These are phyloP conservation scores for Naumovozyma dairenensis DNA, from an alignment of 805 yeast genomes.

Conservation along the genomic window DNA sequence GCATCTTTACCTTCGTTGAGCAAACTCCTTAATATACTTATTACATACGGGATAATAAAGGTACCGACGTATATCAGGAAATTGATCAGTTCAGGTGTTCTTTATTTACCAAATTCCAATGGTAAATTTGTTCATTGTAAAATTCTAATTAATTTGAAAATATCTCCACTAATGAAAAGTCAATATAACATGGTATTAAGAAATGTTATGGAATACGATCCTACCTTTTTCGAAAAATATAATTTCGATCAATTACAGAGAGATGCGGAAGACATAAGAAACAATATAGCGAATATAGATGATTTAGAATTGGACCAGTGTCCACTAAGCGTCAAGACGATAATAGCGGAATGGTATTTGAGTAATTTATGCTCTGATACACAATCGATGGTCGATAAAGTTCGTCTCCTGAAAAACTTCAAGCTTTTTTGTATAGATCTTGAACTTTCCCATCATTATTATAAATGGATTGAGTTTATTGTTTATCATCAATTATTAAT, in stretches of 20 bases:
- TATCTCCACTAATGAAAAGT: slow-evolving; percentile 36
- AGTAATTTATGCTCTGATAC: slow-evolving; percentile 32
- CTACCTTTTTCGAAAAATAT: slow-evolving; percentile 25
- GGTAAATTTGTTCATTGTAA: slow-evolving; percentile 46
- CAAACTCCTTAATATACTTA: slow-evolving; percentile 35
- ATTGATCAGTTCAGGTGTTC: slow-evolving; percentile 76
- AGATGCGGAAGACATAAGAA: slow-evolving; percentile 27
- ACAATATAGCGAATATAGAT: slow-evolving; percentile 13
- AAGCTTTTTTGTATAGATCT: slow-evolving; percentile 17
- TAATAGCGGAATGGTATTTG: slow-evolving; percentile 41
- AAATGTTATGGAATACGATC: slow-evolving; percentile 38
- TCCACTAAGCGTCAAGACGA: slow-evolving; percentile 37
- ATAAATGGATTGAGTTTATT: slow-evolving; percentile 28
- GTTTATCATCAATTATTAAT: slow-evolving; percentile 24
- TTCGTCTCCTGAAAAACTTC: slow-evolving; percentile 13
- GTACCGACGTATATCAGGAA: slow-evolving; percentile 58
- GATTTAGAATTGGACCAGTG: slow-evolving; percentile 14
- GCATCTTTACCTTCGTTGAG: slow-evolving; percentile 32
- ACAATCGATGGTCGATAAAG: slow-evolving; percentile 10
- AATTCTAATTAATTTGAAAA: slow-evolving; percentile 51
- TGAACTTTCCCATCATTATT: slow-evolving; percentile 26
- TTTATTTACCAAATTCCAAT: slow-evolving; percentile 47
- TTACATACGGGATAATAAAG: slow-evolving; percentile 37
- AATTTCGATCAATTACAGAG: slow-evolving; percentile 25
- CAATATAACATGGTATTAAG: slow-evolving; percentile 48